These are phyloP conservation scores for Dactylellina leptospora DNA, from an alignment of 2,329 filamentous ascomycete species.

Conservation along the genomic window DNA sequence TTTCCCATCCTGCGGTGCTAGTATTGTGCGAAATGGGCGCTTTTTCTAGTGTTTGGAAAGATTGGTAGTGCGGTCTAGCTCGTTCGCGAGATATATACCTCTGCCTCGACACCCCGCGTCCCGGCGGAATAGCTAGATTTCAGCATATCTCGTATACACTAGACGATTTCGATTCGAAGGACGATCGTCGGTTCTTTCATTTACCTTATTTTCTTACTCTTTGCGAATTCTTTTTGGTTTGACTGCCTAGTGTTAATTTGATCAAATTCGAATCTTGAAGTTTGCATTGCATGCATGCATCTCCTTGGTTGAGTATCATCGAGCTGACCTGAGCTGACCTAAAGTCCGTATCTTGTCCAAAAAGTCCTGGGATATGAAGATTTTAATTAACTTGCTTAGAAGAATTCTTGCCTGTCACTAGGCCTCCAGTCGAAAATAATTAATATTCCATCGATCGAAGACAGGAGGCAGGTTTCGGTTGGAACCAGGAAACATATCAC, in stretches of 20 bases:
- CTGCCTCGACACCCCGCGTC: neutral
- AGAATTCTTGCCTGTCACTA: neutral
- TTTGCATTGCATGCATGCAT: neutral
- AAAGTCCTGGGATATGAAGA: neutral
- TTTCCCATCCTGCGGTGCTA: neutral
- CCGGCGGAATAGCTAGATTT: neutral
- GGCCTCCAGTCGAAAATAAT: slow-evolving; percentile 1
- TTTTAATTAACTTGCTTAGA: neutral
- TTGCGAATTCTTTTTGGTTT: neutral
- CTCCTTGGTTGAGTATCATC: neutral
- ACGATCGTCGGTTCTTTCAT: slow-evolving; percentile 10
- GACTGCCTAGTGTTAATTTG: slow-evolving; percentile 10
- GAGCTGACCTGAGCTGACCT: neutral
- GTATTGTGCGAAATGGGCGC: too few species aligned
- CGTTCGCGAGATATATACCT: slow-evolving; percentile 5
- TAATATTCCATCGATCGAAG: neutral
- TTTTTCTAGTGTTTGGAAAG: slow-evolving; percentile 8
- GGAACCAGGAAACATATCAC: neutral
- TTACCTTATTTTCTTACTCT: neutral
- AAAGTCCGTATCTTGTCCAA: neutral
- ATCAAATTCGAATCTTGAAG: neutral
- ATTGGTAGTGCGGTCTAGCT: neutral
- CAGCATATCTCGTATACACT: neutral
- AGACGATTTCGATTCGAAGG: neutral
- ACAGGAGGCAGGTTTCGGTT: neutral